Percentiles rank a stretch among this genome's conserved stretches.
These are phyloP conservation scores for Kalmusia sp. DNA, from an alignment of 2,329 filamentous ascomycete species.

Conservation along the genomic window DNA sequence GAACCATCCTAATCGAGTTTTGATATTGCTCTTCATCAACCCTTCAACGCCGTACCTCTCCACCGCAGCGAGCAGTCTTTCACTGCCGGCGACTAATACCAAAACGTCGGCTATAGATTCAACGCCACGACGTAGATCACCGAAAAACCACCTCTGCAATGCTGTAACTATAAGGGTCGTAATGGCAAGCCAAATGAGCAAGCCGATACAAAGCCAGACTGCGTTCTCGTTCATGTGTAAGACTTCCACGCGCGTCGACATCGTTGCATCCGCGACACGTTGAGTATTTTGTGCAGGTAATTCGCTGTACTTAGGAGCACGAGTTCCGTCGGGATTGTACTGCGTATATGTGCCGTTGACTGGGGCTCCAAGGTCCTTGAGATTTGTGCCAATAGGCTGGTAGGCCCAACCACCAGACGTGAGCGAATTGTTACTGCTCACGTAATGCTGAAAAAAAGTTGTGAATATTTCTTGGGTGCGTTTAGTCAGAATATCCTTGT, in stretches of 20 bases:
- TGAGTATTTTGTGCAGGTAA: constrained; percentile 8
- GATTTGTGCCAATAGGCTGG: constrained; percentile 29
- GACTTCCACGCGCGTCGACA: constrained; percentile 13
- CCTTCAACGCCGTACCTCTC: constrained; percentile 12
- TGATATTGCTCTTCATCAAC: constrained; percentile 5
- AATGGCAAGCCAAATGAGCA: constrained; percentile 12
- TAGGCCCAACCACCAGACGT: constrained; percentile 30
- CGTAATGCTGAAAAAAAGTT: constrained; percentile 41
- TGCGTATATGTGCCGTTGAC: background rate
- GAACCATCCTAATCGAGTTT: constrained; percentile 18
- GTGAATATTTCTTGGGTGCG: constrained; percentile 30
- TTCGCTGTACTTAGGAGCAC: background rate
- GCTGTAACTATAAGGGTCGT: constrained; percentile 10
- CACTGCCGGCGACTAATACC: constrained; percentile 16
- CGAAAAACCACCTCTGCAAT: constrained; percentile 9
- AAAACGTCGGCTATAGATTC: constrained; percentile 17
- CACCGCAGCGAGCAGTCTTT: constrained; percentile 12
- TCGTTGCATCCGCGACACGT: constrained; percentile 4
- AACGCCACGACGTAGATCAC: constrained; percentile 6
- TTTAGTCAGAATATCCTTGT: constrained; percentile 14
- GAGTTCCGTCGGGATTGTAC: constrained; percentile 6
- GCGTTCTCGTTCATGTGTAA: constrained; percentile 14
- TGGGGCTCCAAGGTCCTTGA: constrained; percentile 12
- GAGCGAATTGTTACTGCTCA: constrained; percentile 24
- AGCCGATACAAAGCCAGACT: constrained; percentile 1